Percentiles rank a stretch among this genome's conserved stretches.
These are phyloP conservation scores for Spirogloea muscicola DNA, from an alignment of 139 green algal species.

Conservation along the genomic window DNA sequence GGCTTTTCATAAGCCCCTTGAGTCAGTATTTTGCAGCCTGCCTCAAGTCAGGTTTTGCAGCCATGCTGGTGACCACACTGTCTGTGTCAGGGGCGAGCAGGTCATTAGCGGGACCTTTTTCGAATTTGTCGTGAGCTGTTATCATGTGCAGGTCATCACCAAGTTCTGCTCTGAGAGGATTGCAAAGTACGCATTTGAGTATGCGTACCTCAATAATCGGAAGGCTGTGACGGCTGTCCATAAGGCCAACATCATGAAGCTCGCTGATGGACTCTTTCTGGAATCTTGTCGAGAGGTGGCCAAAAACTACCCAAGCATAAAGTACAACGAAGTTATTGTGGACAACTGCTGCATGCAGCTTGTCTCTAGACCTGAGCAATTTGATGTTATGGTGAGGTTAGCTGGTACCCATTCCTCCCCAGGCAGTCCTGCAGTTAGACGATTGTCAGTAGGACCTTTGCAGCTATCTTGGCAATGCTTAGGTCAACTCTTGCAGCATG, in stretches of 20 bases:
- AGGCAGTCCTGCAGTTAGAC: too few relatives aligned
- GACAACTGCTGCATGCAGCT: slow-evolving; percentile 57
- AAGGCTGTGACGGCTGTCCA: slow-evolving; percentile 57
- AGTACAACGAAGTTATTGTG: slow-evolving; percentile 55
- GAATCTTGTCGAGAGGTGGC: slow-evolving; percentile 49
- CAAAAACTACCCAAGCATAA: slow-evolving; percentile 45
- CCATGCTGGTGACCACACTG: too few relatives aligned
- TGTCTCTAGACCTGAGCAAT: slow-evolving; percentile 45
- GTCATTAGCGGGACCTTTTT: neutral
- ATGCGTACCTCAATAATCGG: slow-evolving; percentile 49
- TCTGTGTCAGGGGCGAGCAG: neutral
- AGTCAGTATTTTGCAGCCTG: neutral
- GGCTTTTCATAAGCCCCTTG: slow-evolving; percentile 1
- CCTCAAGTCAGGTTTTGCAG: neutral
- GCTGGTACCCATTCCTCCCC: too few relatives aligned
- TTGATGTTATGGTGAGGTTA: slow-evolving; percentile 49
- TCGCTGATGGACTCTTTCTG: slow-evolving; percentile 52
- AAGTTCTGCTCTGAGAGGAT: slow-evolving; percentile 46
- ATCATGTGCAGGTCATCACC: slow-evolving; percentile 40
- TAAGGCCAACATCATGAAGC: slow-evolving; percentile 58
- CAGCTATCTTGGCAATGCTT: too few relatives aligned
- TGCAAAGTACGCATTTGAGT: slow-evolving; percentile 53
- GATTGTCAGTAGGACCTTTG: too few relatives aligned
- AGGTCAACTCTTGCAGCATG: too few relatives aligned
- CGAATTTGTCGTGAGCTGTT: neutral